phyloP scores from a whole-genome alignment of 768 basidiomycete species.

The Trametes cubensis region DNA sequence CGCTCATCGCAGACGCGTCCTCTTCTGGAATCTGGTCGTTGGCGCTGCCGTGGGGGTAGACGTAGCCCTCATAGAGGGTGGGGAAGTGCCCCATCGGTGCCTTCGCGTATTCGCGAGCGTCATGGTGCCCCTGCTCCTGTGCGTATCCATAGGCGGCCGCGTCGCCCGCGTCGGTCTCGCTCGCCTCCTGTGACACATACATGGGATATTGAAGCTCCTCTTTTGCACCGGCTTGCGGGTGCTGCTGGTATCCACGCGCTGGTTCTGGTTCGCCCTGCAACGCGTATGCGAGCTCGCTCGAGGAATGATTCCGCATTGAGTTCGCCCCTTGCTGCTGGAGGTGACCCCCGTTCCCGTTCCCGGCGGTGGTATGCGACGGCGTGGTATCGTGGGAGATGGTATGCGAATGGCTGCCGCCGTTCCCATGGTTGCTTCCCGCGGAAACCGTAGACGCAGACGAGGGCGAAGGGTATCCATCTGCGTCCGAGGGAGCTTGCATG shows the following conservation, averaged over 20 bases:
- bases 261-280: slow-evolving; percentile 20
- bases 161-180: not conserved
- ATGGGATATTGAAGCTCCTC: slow-evolving; percentile 18
- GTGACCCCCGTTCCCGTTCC: not conserved
- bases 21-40: slow-evolving; percentile 2
- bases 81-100: slow-evolving; percentile 18
- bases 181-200: not conserved
- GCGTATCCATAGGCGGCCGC: slow-evolving; percentile 7
- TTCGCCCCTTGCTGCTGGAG: not conserved
- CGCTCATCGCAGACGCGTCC: slow-evolving; percentile 10
- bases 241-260: not conserved
- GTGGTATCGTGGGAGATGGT: slow-evolving; percentile 18
- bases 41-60: slow-evolving; percentile 5
- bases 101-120: slow-evolving; percentile 4
- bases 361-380: not conserved
- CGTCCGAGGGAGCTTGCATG: slow-evolving; percentile 6
- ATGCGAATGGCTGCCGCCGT: slow-evolving; percentile 9
- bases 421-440: slow-evolving; percentile 18
- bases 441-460: slow-evolving; percentile 24
- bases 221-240: not conserved
- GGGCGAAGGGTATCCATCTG: slow-evolving; percentile 25
- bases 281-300: slow-evolving; percentile 28
- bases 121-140: slow-evolving; percentile 15
- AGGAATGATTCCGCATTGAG: slow-evolving; percentile 13
- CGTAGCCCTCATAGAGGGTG: slow-evolving; percentile 23